Evolutionary conservation across 2,329 filamentous ascomycete species (phyloP), one percentile per base, ranked within the genome.

Genomic region (Nemania sp.): DNA sequence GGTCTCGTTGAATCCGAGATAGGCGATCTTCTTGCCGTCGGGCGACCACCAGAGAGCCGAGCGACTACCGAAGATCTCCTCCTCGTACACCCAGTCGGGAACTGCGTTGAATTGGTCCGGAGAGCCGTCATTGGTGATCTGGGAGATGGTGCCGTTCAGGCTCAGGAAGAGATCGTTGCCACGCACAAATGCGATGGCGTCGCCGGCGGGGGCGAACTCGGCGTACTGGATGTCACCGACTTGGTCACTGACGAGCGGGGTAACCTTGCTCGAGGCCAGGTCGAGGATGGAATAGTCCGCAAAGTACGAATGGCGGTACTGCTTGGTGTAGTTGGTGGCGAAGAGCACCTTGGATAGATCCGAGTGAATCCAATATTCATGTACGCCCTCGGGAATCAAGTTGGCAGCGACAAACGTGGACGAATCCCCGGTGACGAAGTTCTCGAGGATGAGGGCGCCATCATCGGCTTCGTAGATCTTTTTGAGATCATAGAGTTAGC

Each of bases 231-330:
- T 86, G 67, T 90, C 86, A 12, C 85, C 86, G 1, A 73, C 77
- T 63, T 89, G 87, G 58, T 85, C 83, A 0, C 80, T 75, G 0
- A 87, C 81, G 0, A 90, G 77, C 0, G 87, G 80, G 3, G 78
- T 78, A 1, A 81, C 76, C 56, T 81, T 72, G 21, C 85, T 85
- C 0, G 80, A 83, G n/a, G 77, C 78, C 11, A 88, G 81, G 64
- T 90, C 83, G 48, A 87, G 80, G 18, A 90, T 76, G 46, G 84
- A 81, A 72, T 90, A 90, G 70, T 90, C 81, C 35, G 87, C 83
- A 70, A 86, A 87, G 73, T 87, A 90, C 5, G 87, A 88, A 74
- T 89, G 77, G 1, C 88, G 84, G 68, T 90, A 90, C 71, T 88
- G 83, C 73, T 89, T 88, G 13, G 85, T 90, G 71, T 85, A 81